These are phyloP conservation scores for Herpotrichia juniperi DNA, from an alignment of 2,329 filamentous ascomycete species.

Conservation along the genomic window DNA sequence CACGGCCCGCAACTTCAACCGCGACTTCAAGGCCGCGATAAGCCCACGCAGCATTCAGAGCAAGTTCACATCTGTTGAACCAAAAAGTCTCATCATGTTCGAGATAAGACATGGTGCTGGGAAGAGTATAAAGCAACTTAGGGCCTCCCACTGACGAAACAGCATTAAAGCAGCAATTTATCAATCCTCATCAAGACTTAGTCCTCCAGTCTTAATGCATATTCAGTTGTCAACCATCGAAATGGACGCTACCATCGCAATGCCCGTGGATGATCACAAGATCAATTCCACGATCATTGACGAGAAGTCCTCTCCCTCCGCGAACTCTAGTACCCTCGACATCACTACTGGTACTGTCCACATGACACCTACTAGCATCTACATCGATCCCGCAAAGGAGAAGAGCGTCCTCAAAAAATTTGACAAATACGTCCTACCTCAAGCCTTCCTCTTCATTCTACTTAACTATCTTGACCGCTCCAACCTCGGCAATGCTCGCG, in stretches of 20 bases:
- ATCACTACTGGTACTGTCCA: background rate
- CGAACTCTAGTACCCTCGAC: background rate
- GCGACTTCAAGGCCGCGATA: conserved; percentile 2
- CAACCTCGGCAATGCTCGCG: conserved; percentile 26
- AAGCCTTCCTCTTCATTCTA: conserved; percentile 11
- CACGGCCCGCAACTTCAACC: conserved; percentile 1
- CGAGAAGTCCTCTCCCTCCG: background rate
- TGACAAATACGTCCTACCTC: conserved; percentile 13
- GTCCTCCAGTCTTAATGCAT: background rate
- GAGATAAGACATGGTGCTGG: background rate
- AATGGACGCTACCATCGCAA: background rate
- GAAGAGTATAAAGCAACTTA: background rate
- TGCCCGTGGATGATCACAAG: no score
- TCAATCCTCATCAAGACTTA: background rate
- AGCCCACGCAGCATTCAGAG: background rate
- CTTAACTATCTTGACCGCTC: conserved; percentile 14
- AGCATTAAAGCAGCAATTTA: background rate
- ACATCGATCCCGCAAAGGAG: conserved; percentile 19
- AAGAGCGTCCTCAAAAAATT: conserved; percentile 14
- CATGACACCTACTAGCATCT: conserved; percentile 3
- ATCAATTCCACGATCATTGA: background rate
- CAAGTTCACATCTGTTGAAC: background rate
- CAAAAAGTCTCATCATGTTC: background rate
- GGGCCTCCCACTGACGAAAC: background rate
- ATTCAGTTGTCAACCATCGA: background rate